These are phyloP conservation scores for Talaromyces trachyspermus DNA, from an alignment of 495 filamentous ascomycete species.

Conservation along the genomic window DNA sequence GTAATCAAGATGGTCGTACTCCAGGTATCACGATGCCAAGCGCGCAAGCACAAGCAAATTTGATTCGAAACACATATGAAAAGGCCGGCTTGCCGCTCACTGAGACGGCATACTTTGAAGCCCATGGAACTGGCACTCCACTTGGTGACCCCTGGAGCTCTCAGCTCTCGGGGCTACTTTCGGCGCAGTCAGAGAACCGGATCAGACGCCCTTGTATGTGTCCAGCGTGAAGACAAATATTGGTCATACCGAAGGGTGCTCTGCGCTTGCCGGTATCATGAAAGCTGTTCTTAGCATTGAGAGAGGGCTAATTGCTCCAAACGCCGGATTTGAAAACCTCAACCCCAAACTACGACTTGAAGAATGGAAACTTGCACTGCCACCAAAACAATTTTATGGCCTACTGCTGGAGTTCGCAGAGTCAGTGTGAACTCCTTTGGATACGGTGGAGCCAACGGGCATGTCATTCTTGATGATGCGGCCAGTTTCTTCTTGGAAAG, in stretches of 20 bases:
- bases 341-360: slow-evolving; percentile 17
- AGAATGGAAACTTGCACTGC: slow-evolving; percentile 12
- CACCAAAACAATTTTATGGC: slow-evolving; percentile 10
- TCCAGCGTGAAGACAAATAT: slow-evolving; percentile 17
- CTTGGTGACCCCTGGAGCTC: slow-evolving; percentile 38
- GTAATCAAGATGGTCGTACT: slow-evolving; percentile 32
- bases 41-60: slow-evolving; percentile 12
- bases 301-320: slow-evolving; percentile 16
- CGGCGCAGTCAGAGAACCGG: background rate
- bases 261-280: slow-evolving; percentile 19
- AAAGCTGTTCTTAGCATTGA: slow-evolving; percentile 20
- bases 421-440: slow-evolving; percentile 15
- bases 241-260: slow-evolving; percentile 18
- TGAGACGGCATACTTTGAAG: slow-evolving; percentile 12
- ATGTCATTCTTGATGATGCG: slow-evolving; percentile 24
- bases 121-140: slow-evolving; percentile 42
- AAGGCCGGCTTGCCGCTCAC: slow-evolving; percentile 11
- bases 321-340: slow-evolving; percentile 9
- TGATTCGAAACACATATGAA: slow-evolving; percentile 16
- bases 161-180: background rate
- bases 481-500: slow-evolving; percentile 14
- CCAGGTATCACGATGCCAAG: slow-evolving; percentile 26
- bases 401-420: slow-evolving; percentile 5
- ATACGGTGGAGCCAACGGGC: slow-evolving; percentile 16
- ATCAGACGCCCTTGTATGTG: background rate